phyloP scores from a whole-genome alignment of 106 monocot species.

The Triglochin maritima region DNA sequence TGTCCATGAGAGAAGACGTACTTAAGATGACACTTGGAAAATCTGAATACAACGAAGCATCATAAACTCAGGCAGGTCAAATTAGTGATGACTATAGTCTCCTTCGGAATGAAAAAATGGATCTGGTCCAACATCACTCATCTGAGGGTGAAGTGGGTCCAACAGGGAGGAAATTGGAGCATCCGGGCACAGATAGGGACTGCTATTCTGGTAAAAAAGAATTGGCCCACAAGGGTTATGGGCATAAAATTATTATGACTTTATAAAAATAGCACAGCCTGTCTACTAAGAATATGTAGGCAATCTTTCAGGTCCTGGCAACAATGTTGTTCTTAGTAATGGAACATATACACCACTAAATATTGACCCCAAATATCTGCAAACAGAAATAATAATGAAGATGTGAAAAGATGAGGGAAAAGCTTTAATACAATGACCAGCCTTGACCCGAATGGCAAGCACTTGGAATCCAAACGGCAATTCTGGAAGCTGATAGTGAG shows the following conservation, averaged over 20 bases:
- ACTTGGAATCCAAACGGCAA: not conserved
- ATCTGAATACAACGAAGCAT: no score
- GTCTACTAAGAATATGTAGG: not conserved
- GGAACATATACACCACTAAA: constrained; percentile 5
- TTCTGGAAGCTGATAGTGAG: not conserved
- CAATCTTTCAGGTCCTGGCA: not conserved
- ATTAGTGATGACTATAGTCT: no score
- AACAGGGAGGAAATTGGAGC: not conserved
- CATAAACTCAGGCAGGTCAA: no score
- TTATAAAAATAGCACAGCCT: not conserved
- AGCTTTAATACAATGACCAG: constrained; percentile 1
- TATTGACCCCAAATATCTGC: not conserved
- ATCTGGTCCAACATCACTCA: no score
- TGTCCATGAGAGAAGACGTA: no score
- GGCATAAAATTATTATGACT: not conserved
- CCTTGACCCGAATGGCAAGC: not conserved
- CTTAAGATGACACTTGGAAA: no score
- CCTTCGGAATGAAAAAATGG: no score
- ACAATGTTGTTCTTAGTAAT: not conserved
- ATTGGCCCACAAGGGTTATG: not conserved
- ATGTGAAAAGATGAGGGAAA: not conserved
- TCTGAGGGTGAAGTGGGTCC: not conserved
- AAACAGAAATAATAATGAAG: not conserved
- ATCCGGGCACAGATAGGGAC: not conserved
- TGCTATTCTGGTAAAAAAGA: not conserved